Conservation (phyloP, 2,329 filamentous ascomycete genomes). For the Aspergillus japonicus region DNA sequence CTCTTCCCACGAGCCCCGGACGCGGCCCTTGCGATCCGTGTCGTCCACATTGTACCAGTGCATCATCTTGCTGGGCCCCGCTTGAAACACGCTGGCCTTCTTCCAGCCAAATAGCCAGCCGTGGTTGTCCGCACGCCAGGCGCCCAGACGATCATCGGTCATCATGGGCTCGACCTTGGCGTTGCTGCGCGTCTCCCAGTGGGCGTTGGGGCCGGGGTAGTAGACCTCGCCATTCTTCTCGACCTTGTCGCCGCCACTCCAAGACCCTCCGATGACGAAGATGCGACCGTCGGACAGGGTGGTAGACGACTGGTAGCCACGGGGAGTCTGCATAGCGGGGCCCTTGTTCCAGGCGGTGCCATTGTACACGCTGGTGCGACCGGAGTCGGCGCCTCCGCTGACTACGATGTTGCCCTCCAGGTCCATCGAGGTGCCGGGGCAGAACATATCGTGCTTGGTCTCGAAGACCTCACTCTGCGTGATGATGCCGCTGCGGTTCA, state of each 20-base stretch:
- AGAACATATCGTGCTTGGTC: constrained; percentile 32
- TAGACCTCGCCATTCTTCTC: constrained; percentile 60
- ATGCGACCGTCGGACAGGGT: constrained; percentile 55
- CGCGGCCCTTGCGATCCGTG: constrained; percentile 13
- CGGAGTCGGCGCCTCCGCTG: constrained; percentile 53
- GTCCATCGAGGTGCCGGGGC: constrained; percentile 27
- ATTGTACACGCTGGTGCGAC: constrained; percentile 52
- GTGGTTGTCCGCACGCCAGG: constrained; percentile 37
- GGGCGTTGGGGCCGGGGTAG: constrained; percentile 41
- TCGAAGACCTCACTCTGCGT: constrained; percentile 19
- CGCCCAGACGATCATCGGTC: constrained; percentile 52
- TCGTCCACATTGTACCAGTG: constrained; percentile 56
- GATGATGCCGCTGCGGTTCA: constrained; percentile 40
- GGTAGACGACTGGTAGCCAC: constrained; percentile 55
- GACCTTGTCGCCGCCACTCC: constrained; percentile 47
- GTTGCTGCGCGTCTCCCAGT: constrained; percentile 49
- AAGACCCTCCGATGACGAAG: constrained; percentile 61
- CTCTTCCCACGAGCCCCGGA: not conserved
- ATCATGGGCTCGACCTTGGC: constrained; percentile 51
- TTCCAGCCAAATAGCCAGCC: constrained; percentile 21
- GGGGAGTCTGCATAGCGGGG: constrained; percentile 47
- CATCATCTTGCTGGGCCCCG: constrained; percentile 55
- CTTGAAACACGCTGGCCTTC: constrained; percentile 46
- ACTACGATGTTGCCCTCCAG: constrained; percentile 45
- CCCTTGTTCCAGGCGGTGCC: constrained; percentile 41